These are phyloP conservation scores for Castanopsis chinensis DNA, from an alignment of 306 rosid species.

Conservation along the genomic window DNA sequence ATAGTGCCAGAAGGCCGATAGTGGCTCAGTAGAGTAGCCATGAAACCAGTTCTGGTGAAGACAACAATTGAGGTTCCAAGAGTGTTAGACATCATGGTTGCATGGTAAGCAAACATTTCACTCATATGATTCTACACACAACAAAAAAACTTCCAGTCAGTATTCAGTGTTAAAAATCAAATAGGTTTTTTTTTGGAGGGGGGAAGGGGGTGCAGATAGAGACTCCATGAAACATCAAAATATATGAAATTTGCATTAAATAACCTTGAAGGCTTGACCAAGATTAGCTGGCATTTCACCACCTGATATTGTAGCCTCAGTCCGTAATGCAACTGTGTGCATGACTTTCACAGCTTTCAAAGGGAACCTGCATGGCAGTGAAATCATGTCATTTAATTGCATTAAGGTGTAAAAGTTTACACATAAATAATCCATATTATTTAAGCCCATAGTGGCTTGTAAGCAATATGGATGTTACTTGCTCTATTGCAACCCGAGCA, in stretches of 20 bases:
- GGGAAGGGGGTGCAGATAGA: neutral
- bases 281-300: conserved; percentile 81
- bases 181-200: neutral
- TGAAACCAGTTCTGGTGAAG: conserved; percentile 90
- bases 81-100: conserved; percentile 97
- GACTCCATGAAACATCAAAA: neutral
- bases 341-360: conserved; percentile 93
- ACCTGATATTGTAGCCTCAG: conserved; percentile 78
- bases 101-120: conserved; percentile 99
- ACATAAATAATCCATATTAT: neutral
- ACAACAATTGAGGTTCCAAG: conserved; percentile 96
- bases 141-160: conserved; percentile 11
- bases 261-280: conserved; percentile 93
- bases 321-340: conserved; percentile 96
- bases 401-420: neutral
- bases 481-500: neutral
- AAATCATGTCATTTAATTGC: conserved; percentile 16
- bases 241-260: neutral
- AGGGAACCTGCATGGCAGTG: conserved; percentile 58
- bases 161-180: conserved; percentile 9
- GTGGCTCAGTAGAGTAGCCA: conserved; percentile 86
- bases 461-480: conserved; percentile 5
- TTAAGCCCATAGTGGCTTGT: neutral
- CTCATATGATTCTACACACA: conserved; percentile 87
- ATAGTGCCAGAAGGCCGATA: conserved; percentile 90